Conservation (phyloP, 371 early-diverging fungal species). For the Sporodiniella umbellata region DNA sequence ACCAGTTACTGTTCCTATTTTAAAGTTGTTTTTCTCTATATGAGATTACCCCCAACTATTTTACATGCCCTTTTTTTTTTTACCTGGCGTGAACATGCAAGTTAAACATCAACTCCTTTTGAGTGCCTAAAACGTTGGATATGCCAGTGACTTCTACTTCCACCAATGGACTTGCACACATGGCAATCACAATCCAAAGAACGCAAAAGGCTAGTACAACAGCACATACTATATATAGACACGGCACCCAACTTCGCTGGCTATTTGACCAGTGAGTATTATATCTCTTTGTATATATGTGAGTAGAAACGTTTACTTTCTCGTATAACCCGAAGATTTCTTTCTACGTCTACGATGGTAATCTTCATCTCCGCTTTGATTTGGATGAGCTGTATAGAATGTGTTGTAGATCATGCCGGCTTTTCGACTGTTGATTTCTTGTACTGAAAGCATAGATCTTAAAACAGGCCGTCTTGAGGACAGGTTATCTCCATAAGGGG, state of each 20-base stretch:
- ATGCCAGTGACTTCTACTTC: slow-evolving; percentile 36
- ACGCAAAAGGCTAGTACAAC: slow-evolving; percentile 5
- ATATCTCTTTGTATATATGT: background rate
- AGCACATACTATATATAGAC: slow-evolving; percentile 1
- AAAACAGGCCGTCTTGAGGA: slow-evolving; percentile 26
- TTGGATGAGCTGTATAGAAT: background rate
- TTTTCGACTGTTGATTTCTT: slow-evolving; percentile 1
- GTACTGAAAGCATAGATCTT: slow-evolving; percentile 36
- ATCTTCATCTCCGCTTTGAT: slow-evolving; percentile 11
- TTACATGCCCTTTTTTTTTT: background rate
- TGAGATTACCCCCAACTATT: background rate
- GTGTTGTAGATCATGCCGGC: background rate
- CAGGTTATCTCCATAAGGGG: slow-evolving; percentile 11
- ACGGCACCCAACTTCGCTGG: slow-evolving; percentile 1
- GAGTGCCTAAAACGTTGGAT: slow-evolving; percentile 59
- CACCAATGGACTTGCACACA: slow-evolving; percentile 26
- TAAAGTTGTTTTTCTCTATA: no score
- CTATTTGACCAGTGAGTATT: background rate
- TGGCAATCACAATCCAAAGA: slow-evolving; percentile 14
- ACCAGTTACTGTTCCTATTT: slow-evolving; percentile 42
- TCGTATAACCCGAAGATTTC: background rate
- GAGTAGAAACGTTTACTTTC: background rate
- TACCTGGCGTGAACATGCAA: slow-evolving; percentile 40
- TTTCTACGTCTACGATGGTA: slow-evolving; percentile 2
- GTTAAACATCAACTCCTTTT: slow-evolving; percentile 57